Percentiles rank a stretch among this genome's conserved stretches.
Conservation (phyloP, 345 rosid species). For the Gossypium longicalyx region DNA sequence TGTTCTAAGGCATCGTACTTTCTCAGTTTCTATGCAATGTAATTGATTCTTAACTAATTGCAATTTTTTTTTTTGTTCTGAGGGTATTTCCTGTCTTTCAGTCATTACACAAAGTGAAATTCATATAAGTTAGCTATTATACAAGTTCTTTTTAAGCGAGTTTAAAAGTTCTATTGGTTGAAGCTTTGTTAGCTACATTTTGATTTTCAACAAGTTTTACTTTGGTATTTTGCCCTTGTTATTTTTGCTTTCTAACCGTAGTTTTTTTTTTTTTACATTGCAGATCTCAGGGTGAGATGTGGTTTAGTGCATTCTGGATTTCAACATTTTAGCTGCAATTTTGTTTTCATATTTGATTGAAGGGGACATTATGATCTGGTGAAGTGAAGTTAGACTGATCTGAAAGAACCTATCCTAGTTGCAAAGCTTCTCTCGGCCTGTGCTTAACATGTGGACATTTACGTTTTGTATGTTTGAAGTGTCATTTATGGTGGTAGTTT, state of each 20-base stretch:
- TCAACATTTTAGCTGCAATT: conserved; percentile 23
- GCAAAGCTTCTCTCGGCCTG: neutral
- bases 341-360: neutral
- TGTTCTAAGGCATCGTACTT: neutral
- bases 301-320: conserved; percentile 13
- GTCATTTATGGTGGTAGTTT: neutral
- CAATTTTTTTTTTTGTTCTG: neutral
- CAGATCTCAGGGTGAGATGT: conserved; percentile 89
- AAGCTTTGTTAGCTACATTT: neutral
- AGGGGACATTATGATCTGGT: conserved; percentile 4
- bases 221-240: neutral
- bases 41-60: neutral
- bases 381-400: conserved; percentile 10
- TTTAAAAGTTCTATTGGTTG: neutral
- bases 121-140: neutral
- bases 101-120: neutral
- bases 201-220: conserved; percentile 11
- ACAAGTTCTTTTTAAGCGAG: neutral
- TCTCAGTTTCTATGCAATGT: neutral
- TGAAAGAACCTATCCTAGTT: neutral
- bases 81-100: neutral
- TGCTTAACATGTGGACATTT: neutral
- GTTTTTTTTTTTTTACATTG: conserved; percentile 34
- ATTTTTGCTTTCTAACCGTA: conserved; percentile 10
- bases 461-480: neutral